Base-by-base conservation (phyloP, 2,329 filamentous ascomycete species). In the Thelonectria blattea region DNA sequence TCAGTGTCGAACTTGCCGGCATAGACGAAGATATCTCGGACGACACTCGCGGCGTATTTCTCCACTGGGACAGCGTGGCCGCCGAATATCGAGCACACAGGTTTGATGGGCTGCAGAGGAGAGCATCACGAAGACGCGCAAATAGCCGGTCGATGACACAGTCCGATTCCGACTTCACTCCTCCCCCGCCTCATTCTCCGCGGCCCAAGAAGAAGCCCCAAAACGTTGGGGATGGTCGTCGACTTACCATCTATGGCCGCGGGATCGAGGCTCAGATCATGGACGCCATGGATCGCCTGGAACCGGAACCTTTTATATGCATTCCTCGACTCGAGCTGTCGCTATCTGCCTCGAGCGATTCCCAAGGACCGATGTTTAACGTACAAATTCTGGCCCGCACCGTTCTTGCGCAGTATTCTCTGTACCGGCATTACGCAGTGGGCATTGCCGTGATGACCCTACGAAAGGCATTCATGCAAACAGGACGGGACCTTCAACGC, bases 241-340 rank as follows among this genome's bases (percentile, higher is more conserved):
- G 92, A 32, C 79, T 99, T 27, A 88, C 91, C 3, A 77, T 98
- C 24, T 91, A 96, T 72, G 85, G 91, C 39, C 88, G 91, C 62
- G 92, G 92, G 0, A 81, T 99, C 4, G 95, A 98, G 74, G 92
- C 90, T 0, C 94, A 95, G 68, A 91, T 98, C 50, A 89, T 98
- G 49, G 95, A 99, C 73, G 91, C 90, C 0, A 85, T 90, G 3
- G 92, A 97, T 63, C 90, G 88, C 63, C 90, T 93, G 75, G 93
- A 97, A 73, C 80, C 87, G 3, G 92, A 97, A 58, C 89, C 93
- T 0, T 98, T 97, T 72, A 75, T 98, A 65, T 91, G 87, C 42
- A 81, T 99, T 60, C 95, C 96, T 27, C 87, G 90, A 34, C 92
- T 96, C 67, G 95, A 99, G 73, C 81, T 97, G 27, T 90, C 91